Evolutionary conservation across 257 asterid species (phyloP).

Genomic region (Oldenlandia corymbosa): DNA sequence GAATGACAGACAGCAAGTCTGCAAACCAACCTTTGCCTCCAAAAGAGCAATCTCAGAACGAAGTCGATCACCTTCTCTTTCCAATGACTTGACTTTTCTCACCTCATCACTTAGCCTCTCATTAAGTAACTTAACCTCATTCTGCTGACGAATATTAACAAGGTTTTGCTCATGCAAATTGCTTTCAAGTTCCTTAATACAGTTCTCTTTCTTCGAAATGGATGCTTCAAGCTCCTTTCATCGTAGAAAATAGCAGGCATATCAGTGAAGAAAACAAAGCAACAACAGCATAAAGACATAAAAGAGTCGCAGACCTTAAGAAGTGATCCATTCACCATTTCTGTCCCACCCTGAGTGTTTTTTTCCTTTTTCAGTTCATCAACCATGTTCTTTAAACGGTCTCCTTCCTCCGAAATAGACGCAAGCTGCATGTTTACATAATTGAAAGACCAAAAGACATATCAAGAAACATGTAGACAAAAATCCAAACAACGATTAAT

Average conservation of each 20-base stretch:
- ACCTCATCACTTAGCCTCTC: constrained; percentile 74
- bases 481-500: constrained; percentile 8
- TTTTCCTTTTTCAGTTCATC: constrained; percentile 47
- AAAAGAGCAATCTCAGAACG: constrained; percentile 84
- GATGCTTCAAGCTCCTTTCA: constrained; percentile 80
- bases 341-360: constrained; percentile 50
- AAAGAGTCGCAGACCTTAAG: constrained; percentile 40
- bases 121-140: constrained; percentile 70
- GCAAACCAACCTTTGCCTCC: constrained; percentile 85
- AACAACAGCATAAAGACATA: constrained; percentile 3
- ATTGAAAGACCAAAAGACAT: neutral
- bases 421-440: constrained; percentile 42
- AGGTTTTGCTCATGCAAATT: constrained; percentile 55
- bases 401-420: constrained; percentile 64
- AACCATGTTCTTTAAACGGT: constrained; percentile 41
- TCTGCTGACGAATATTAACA: constrained; percentile 49
- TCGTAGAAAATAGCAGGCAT: constrained; percentile 21
- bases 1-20: neutral
- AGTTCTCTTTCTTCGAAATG: constrained; percentile 65
- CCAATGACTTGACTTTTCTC: constrained; percentile 76
- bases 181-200: constrained; percentile 61
- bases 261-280: neutral
- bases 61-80: constrained; percentile 85
- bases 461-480: neutral
- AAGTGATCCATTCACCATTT: constrained; percentile 39